Base-by-base conservation (phyloP, 1,284 basidiomycete species). In the Boletellus deceptivus region DNA sequence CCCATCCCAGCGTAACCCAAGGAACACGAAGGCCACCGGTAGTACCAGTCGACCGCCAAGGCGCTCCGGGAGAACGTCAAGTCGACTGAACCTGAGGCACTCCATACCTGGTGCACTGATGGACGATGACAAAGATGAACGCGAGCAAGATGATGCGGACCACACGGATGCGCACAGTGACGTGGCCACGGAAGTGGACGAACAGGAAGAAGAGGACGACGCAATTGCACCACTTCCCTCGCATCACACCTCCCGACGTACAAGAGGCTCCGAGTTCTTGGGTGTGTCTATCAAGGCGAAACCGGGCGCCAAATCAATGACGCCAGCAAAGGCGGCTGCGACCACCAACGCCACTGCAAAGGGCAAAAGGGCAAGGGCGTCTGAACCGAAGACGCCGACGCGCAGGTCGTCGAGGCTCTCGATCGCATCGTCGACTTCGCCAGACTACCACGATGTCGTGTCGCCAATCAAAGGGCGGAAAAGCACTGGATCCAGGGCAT, bases 71-170 rank as follows among this genome's bases (percentile, higher is more conserved):
- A 42, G 49, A 48, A 43, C 52, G 7, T 49, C 56, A 40, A 49
- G 46, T 54, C 18, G 49, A 42, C 48, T 59, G 50, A 64, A 71
- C 46, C 53, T 69, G 16, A 63, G 56, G 43, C 73, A 72, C 50
- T 78, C 41, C 10, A 69, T 86, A 46, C 83, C 84, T 3, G 84
- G 84, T 2, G 70, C 74, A 5, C 67, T 85, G 49, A 73, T 79
- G 62, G 74, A 75, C 27, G 80, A 79, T 5, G 78, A 80, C 20
- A 70, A 75, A 1, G 61, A 64, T 25, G 56, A 55, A 16, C 49
- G 51, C 11, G 59, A 20, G 16, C 50, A 61, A 34, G 54, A 57
- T 2, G 42, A 59, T 24, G 48, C n/a, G 5, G 49, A 48, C n/a
- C 37, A 53, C 22, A 64, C 69, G 11, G 66, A 64, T 10, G 3